Evolutionary conservation across 2,329 filamentous ascomycete species (phyloP), one percentile per base, ranked within the genome.

Genomic region (Aspergillus puulaauensis): DNA sequence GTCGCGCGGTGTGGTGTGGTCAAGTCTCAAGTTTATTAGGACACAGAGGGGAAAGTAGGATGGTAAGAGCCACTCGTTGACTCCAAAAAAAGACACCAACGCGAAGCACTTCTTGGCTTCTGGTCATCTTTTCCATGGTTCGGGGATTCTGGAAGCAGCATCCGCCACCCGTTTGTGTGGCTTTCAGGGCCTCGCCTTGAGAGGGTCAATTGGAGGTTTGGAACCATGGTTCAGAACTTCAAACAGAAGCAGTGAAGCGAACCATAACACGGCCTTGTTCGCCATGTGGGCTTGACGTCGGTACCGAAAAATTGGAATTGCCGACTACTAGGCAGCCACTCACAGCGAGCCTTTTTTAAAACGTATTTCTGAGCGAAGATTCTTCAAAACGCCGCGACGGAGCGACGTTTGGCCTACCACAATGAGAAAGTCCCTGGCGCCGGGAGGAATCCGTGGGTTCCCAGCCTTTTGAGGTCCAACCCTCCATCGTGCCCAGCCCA

Each of bases 281-380:
- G 50, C 66, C 66, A 68, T 68, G 67, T 69, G 67, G 67, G 64
- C 59, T 61, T 69, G 66, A 68, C 65, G 65, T 69, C 61, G 54
- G 51, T 40, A 57, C 56, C 54, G 57, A 31, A 47, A 21, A 19
- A 27, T 31, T 39, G 44, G 45, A 35, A 17, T 54, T 48, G 31
- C 46, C 43, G 31, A 19, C 5, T n/a, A n/a, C 15, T 14, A 35
- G 12, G 23, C 23, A 24, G 27, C 24, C 23, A 15, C 24, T n/a
- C 8, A 15, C 17, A 39, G 17, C 11, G n/a, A 17, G 24, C 17
- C 40, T 7, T 37, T 45, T 9, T 33, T n/a, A 45, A 23, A 33
- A 35, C 50, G 17, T 27, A 33, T 27, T n/a, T 6, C 17, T 14
- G n/a, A 21, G 12, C 44, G 44, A 37, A 37, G 35, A 37, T 37